phyloP scores from a whole-genome alignment of 1,284 basidiomycete genomes.

The Phenoliferia sp. region DNA sequence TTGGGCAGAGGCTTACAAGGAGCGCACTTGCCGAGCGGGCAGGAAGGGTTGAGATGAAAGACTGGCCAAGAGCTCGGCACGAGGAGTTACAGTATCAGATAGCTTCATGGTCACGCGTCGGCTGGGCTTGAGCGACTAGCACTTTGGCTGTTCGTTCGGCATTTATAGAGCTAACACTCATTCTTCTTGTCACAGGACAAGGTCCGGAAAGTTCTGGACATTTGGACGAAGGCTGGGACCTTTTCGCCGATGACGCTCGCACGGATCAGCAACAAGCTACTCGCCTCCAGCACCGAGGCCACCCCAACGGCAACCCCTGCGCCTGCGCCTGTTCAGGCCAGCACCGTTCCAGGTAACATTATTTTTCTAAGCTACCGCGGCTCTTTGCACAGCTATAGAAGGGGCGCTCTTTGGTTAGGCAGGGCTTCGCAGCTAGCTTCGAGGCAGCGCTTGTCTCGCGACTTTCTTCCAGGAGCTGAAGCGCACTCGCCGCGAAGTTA shows the following conservation, averaged over 20 bases:
- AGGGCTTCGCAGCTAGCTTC: too few relatives aligned
- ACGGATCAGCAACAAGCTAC: constrained; percentile 19
- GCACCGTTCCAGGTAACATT: background rate
- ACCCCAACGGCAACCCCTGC: background rate
- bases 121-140: background rate
- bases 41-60: background rate
- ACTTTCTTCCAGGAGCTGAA: too few relatives aligned
- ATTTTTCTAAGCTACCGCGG: background rate
- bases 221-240: constrained; percentile 82
- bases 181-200: constrained; percentile 68
- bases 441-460: too few relatives aligned
- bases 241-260: constrained; percentile 65
- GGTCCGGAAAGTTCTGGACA: constrained; percentile 86
- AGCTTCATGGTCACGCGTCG: background rate
- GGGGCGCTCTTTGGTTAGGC: background rate
- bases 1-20: background rate
- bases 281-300: background rate
- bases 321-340: too few relatives aligned
- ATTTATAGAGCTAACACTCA: background rate
- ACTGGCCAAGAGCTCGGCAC: background rate
- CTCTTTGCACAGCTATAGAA: background rate
- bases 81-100: too few relatives aligned
- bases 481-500: background rate
- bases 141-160: background rate
- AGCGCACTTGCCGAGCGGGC: background rate